phyloP scores from a whole-genome alignment of 2,329 filamentous ascomycete species.

The Cladosporium sp. region DNA sequence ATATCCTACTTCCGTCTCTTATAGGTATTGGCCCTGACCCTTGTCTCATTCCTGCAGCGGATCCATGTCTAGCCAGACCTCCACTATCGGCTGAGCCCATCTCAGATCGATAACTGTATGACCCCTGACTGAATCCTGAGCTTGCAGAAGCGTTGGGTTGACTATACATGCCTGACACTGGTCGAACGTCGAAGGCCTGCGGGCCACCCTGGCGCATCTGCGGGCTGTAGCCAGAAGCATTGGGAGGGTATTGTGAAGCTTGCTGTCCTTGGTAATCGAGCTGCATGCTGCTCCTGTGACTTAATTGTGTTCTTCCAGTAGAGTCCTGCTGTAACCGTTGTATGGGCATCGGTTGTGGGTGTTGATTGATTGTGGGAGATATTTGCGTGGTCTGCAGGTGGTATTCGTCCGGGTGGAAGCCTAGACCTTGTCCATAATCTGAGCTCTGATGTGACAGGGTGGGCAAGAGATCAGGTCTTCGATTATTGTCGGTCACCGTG shows the following conservation, averaged over 20 bases:
- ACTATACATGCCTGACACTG: constrained; percentile 45
- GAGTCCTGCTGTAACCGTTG: constrained; percentile 4
- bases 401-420: constrained; percentile 40
- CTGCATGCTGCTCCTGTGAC: constrained; percentile 42
- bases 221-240: constrained; percentile 19
- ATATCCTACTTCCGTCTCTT: constrained; percentile 66
- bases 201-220: constrained; percentile 25
- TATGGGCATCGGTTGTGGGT: neutral
- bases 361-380: constrained; percentile 3
- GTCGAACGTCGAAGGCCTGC: constrained; percentile 30
- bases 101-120: constrained; percentile 47
- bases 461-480: constrained; percentile 32
- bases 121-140: constrained; percentile 39
- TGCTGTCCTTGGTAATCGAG: constrained; percentile 41
- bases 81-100: constrained; percentile 28
- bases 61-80: constrained; percentile 57
- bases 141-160: constrained; percentile 46
- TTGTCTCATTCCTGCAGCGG: constrained; percentile 52
- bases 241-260: constrained; percentile 26
- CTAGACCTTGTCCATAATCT: constrained; percentile 34
- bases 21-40: constrained; percentile 58
- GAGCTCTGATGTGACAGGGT: constrained; percentile 32
- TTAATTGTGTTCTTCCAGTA: constrained; percentile 28
- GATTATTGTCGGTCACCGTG: constrained; percentile 36
- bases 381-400: constrained; percentile 23